These are phyloP conservation scores for Lichtheimia corymbifera DNA, from an alignment of 371 early-diverging fungal genomes.

Conservation along the genomic window DNA sequence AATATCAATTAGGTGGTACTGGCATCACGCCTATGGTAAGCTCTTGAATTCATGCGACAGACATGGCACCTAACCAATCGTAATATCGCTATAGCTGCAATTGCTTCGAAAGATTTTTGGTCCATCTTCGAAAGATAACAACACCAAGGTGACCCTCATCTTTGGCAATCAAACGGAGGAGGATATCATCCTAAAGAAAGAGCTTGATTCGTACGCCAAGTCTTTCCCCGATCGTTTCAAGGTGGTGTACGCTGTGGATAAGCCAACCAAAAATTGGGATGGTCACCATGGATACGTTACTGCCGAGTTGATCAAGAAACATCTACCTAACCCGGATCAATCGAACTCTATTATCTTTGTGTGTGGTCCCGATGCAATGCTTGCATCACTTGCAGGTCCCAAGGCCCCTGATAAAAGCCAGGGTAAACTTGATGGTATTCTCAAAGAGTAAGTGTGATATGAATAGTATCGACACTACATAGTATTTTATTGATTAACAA, in stretches of 20 bases:
- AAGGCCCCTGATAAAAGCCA: slow-evolving; percentile 82
- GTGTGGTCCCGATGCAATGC: slow-evolving; percentile 84
- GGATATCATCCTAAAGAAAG: slow-evolving; percentile 84
- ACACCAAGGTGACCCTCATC: slow-evolving; percentile 84
- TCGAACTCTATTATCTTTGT: slow-evolving; percentile 73
- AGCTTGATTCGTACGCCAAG: slow-evolving; percentile 73
- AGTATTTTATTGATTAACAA: not conserved
- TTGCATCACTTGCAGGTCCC: slow-evolving; percentile 77
- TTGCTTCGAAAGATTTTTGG: slow-evolving; percentile 68
- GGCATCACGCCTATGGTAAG: slow-evolving; percentile 91
- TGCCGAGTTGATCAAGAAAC: slow-evolving; percentile 64
- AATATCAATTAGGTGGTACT: slow-evolving; percentile 74
- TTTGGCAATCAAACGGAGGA: slow-evolving; percentile 85
- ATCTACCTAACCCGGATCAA: slow-evolving; percentile 62
- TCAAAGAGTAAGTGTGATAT: slow-evolving; percentile 62
- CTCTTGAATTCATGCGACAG: too few species aligned
- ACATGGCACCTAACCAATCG: not conserved
- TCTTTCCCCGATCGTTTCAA: slow-evolving; percentile 77
- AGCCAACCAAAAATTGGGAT: slow-evolving; percentile 63
- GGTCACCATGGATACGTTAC: slow-evolving; percentile 74
- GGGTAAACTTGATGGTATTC: slow-evolving; percentile 79
- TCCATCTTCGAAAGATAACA: slow-evolving; percentile 65
- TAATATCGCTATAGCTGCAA: slow-evolving; percentile 48
- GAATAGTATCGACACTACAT: not conserved
- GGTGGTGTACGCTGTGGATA: slow-evolving; percentile 80